phyloP scores from a whole-genome alignment of 768 basidiomycete species.

The Boletus rufocinnamomeus region DNA sequence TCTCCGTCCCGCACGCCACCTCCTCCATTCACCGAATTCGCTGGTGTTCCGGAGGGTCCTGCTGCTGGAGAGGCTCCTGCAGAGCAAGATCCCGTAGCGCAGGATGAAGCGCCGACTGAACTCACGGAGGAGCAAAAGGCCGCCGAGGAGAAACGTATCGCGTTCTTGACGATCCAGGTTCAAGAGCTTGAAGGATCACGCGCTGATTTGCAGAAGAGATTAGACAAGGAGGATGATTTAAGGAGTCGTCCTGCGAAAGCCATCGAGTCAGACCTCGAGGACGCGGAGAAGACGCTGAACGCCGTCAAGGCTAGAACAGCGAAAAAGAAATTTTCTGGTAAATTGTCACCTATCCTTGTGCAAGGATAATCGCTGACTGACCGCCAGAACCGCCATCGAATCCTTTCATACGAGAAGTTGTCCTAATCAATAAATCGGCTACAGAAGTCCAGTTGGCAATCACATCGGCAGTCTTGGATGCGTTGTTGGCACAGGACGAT shows the following conservation, averaged over 20 bases:
- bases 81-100: constrained; percentile 15
- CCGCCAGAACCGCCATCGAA: constrained; percentile 11
- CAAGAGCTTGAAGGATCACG: constrained; percentile 14
- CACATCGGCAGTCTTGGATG: constrained; percentile 10
- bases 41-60: constrained; percentile 3
- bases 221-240: constrained; percentile 12
- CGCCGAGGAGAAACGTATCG: constrained; percentile 23
- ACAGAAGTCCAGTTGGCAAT: constrained; percentile 5
- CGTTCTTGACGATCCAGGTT: constrained; percentile 22
- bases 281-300: constrained; percentile 11
- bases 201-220: constrained; percentile 1
- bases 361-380: constrained; percentile 2
- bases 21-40: constrained; percentile 30
- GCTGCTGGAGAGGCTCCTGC: constrained; percentile 9
- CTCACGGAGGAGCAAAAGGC: constrained; percentile 26
- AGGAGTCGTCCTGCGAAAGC: background rate
- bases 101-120: constrained; percentile 21
- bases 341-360: background rate
- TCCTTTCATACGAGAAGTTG: background rate
- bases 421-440: background rate
- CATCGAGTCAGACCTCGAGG: constrained; percentile 22
- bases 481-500: constrained; percentile 17
- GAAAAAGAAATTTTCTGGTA: constrained; percentile 28
- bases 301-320: constrained; percentile 15
- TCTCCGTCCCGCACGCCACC: constrained; percentile 25